Evolutionary conservation across 371 early-diverging fungal genomes (phyloP).

Genomic region (Capniomyces stellatus): DNA sequence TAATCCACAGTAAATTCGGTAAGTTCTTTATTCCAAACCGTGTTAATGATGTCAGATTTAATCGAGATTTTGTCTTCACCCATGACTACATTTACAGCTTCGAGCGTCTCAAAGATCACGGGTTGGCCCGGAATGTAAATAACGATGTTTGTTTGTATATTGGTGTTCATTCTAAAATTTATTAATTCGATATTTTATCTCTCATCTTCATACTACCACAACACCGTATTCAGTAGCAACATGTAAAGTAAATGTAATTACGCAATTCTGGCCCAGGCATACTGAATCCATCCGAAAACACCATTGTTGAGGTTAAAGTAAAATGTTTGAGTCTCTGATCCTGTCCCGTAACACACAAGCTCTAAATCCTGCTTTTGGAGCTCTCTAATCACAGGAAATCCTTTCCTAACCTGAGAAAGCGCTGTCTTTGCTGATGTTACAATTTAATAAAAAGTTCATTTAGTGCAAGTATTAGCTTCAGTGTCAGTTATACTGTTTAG

Average conservation of each 20-base stretch:
- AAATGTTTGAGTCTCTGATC: constrained; percentile 79
- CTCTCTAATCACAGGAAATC: constrained; percentile 26
- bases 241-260: too few species aligned
- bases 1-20: constrained; percentile 13
- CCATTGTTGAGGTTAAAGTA: constrained; percentile 61
- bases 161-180: constrained; percentile 37
- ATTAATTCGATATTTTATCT: too few species aligned
- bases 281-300: constrained; percentile 55
- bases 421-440: constrained; percentile 22
- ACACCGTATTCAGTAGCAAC: too few species aligned
- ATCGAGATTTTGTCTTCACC: constrained; percentile 51
- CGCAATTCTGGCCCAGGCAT: constrained; percentile 74
- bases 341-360: constrained; percentile 52
- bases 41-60: constrained; percentile 43
- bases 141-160: constrained; percentile 57
- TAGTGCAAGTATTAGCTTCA: too few species aligned
- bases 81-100: constrained; percentile 41
- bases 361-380: constrained; percentile 42
- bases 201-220: too few species aligned
- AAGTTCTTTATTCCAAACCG: constrained; percentile 26
- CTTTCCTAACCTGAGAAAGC: constrained; percentile 19
- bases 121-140: constrained; percentile 46
- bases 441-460: constrained; percentile 11
- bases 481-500: too few species aligned
- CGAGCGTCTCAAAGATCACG: constrained; percentile 50